Evolutionary conservation across 129 eudicot genomes (phyloP).

Genomic region (Daucus carota): DH1_v3.0 NC_030386.2:38167501-38168000

Average conservation of each 20-base stretch:
- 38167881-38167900: not conserved
- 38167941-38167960: slow-evolving; percentile 93
- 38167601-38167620: no score
- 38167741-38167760: no score
- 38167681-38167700: no score
- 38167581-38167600: not conserved
- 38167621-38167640: no score
- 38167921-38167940: slow-evolving; percentile 48
- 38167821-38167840: not conserved
- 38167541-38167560: not conserved
- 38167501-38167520: not conserved
- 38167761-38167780: not conserved
- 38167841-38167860: not conserved
- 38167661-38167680: no score
- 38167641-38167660: no score
- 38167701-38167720: not conserved
- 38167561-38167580: not conserved
- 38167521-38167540: no score
- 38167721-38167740: not conserved
- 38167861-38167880: not conserved
- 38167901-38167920: not conserved
- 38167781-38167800: not conserved
- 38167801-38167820: not conserved
- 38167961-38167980: slow-evolving; percentile 88
- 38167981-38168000: slow-evolving; percentile 99